Evolutionary conservation across 2,329 filamentous ascomycete genomes (phyloP).

Genomic region (Colletotrichum somersetense): DNA sequence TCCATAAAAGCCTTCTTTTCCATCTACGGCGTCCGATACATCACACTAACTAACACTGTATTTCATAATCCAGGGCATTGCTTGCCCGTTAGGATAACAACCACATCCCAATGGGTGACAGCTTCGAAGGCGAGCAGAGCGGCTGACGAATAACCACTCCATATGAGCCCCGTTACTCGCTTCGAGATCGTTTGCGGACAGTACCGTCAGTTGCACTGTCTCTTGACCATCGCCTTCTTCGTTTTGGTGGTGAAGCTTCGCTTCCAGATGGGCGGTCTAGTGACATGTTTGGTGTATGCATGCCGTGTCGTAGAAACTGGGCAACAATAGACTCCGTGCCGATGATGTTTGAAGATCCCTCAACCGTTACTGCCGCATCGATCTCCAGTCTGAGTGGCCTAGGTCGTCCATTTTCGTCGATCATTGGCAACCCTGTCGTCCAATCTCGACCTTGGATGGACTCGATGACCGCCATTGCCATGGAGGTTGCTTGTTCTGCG

Average conservation of each 20-base stretch:
- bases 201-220: constrained; percentile 40
- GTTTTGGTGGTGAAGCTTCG: constrained; percentile 5
- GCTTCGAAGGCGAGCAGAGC: background rate
- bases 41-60: too few relatives aligned
- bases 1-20: too few relatives aligned
- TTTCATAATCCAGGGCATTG: background rate
- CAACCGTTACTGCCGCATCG: constrained; percentile 59
- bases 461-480: constrained; percentile 60
- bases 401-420: constrained; percentile 58
- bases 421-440: constrained; percentile 60
- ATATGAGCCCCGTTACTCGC: constrained; percentile 32
- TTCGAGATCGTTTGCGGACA: constrained; percentile 45
- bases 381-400: constrained; percentile 59
- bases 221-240: constrained; percentile 43
- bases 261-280: background rate
- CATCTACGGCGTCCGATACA: too few relatives aligned
- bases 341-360: constrained; percentile 60
- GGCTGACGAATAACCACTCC: background rate
- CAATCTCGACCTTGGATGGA: constrained; percentile 56
- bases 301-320: constrained; percentile 47
- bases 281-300: background rate
- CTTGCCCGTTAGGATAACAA: too few relatives aligned
- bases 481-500: constrained; percentile 54
- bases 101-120: background rate
- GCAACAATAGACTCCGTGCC: constrained; percentile 51